Evolutionary conservation across 2,329 filamentous ascomycete species (phyloP).

Genomic region (Xylaria sp.): DNA sequence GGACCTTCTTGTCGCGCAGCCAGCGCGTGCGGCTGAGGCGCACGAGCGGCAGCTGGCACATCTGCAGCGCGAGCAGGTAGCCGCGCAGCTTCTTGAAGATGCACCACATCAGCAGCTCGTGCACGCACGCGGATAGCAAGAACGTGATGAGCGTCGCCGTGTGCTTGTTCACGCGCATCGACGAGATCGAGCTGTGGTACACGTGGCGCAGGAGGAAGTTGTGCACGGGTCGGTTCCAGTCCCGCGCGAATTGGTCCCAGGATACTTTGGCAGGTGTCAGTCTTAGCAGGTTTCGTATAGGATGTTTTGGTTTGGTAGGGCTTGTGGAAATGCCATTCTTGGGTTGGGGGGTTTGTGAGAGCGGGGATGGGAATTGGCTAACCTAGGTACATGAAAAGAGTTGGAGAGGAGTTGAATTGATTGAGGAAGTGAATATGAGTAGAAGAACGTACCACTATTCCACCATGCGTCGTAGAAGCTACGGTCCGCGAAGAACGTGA

Average conservation of each 20-base stretch:
- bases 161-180: constrained; percentile 75
- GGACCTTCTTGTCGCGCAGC: constrained; percentile 68
- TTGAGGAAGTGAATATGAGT: not conserved
- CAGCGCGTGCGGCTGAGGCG: constrained; percentile 73
- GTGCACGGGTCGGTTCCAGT: constrained; percentile 84
- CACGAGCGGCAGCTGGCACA: constrained; percentile 79
- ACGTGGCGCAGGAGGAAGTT: constrained; percentile 82
- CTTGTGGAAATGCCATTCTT: not conserved
- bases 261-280: constrained; percentile 55
- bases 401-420: not conserved
- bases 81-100: constrained; percentile 82
- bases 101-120: constrained; percentile 84
- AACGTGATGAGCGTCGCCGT: constrained; percentile 82
- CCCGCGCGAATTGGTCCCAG: constrained; percentile 82
- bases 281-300: too few species aligned
- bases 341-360: not conserved
- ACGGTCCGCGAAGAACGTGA: constrained; percentile 81
- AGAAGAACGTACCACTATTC: constrained; percentile 61
- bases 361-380: not conserved
- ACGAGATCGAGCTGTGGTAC: constrained; percentile 80
- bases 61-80: constrained; percentile 78
- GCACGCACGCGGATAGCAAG: constrained; percentile 75
- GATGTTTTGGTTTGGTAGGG: not conserved
- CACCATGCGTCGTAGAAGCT: constrained; percentile 76
- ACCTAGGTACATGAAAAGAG: not conserved